A percentile compares a stretch with the other conserved stretches of the same genome.
Evolutionary conservation across 176 grass and related monocot genomes (phyloP).

Genomic region (Alloteropsis semialata): DNA sequence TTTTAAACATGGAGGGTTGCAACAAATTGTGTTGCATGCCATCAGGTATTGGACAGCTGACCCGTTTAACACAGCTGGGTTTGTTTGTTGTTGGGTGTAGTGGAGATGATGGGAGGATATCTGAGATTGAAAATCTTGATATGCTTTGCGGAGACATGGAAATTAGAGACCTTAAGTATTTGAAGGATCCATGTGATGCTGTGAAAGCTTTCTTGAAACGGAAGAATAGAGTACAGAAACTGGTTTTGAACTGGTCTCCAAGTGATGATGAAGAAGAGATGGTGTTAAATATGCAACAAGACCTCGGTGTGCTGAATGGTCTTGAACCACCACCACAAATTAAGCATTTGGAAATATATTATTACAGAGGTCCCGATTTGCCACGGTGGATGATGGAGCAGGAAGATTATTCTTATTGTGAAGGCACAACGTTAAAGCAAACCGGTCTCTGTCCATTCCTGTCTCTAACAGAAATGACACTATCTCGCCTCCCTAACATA

Average conservation of each 20-base stretch:
- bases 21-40: background rate
- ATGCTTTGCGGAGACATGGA: background rate
- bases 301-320: background rate
- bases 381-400: slow-evolving; percentile 8
- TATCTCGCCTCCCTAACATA: background rate
- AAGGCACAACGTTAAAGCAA: background rate
- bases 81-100: background rate
- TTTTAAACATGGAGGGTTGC: background rate
- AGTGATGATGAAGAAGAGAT: background rate
- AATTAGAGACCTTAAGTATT: background rate
- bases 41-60: background rate
- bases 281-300: background rate
- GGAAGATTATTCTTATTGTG: background rate
- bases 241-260: background rate
- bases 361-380: background rate
- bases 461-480: background rate
- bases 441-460: background rate
- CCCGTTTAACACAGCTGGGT: background rate
- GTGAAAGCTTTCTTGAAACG: background rate
- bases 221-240: background rate
- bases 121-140: background rate
- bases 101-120: background rate
- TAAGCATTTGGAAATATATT: background rate
- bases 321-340: slow-evolving; percentile 5
- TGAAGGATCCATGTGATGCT: background rate